A percentile compares a stretch with the other conserved stretches of the same genome.
These are phyloP conservation scores for Carex parvula DNA, from an alignment of 176 grass and related monocot species.

Conservation along the genomic window DNA sequence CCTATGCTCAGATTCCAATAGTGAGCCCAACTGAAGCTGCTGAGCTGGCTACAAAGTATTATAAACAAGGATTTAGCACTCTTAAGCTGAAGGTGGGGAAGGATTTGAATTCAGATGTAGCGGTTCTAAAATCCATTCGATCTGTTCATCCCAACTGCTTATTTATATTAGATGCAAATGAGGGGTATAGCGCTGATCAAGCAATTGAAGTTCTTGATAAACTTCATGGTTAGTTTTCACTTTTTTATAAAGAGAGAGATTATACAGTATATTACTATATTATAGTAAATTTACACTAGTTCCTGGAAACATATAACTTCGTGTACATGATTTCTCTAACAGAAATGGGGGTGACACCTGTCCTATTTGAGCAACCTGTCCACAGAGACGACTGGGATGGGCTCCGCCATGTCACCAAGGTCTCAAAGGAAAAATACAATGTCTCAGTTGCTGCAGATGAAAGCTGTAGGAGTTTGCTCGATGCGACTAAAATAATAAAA, in stretches of 20 bases:
- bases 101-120: slow-evolving; percentile 74
- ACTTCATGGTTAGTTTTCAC: slow-evolving; percentile 56
- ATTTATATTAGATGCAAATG: slow-evolving; percentile 91
- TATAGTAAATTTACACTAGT: background rate
- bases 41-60: slow-evolving; percentile 77
- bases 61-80: slow-evolving; percentile 70
- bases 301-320: background rate
- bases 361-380: slow-evolving; percentile 95
- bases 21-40: slow-evolving; percentile 79
- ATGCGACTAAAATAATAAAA: slow-evolving; percentile 76
- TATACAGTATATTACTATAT: slow-evolving; percentile 1
- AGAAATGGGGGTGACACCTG: slow-evolving; percentile 88
- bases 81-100: slow-evolving; percentile 93
- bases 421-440: slow-evolving; percentile 70
- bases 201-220: slow-evolving; percentile 94
- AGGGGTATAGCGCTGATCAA: slow-evolving; percentile 77
- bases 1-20: slow-evolving; percentile 69
- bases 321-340: slow-evolving; percentile 8
- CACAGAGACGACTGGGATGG: slow-evolving; percentile 92
- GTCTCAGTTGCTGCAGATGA: slow-evolving; percentile 93
- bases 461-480: slow-evolving; percentile 65
- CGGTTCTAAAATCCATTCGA: slow-evolving; percentile 75
- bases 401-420: slow-evolving; percentile 56
- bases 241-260: background rate
- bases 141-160: slow-evolving; percentile 70